Base-by-base conservation (phyloP, 441 rosid species). In the Raphanus hybrid region DNA sequence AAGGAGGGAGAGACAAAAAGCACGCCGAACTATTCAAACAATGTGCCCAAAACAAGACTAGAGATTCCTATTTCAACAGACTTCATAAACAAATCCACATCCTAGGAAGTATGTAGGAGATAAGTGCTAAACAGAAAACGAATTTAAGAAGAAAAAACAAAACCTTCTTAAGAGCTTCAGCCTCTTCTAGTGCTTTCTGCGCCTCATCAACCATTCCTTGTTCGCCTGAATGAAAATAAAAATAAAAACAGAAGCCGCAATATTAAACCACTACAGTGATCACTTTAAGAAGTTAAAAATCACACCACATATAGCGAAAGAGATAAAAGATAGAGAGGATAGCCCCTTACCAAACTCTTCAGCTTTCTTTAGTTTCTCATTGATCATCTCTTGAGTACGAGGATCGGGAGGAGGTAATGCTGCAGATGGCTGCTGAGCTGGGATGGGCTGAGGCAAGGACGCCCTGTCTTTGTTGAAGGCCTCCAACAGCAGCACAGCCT, bases 131-230 rank as follows among this genome's bases (percentile, higher is more conserved):
- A 16, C 61, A 71, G 37, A 69, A 43, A 45, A 64, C 69, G 23
- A 70, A 15, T 3, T 10, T 43, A 43, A 11, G 50, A 64, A 6
- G 3, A 23, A 52, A 67, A 52, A 67, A 23, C 2, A 74, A 73
- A 74, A 95, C 99, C 99, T 96, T 96, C 86, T 92, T 96, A 54
- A 96, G 97, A 67, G 98, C 97, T 87, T 93, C 99, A 78, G 99
- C 99, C 81, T 96, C 98, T 88, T 96, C 99, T 82, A 96, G 75
- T 59, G 94, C 97, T 81, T 93, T 96, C 77, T 96, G 99, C 39
- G 99, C 99, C 81, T 96, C 99, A 73, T 96, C 99, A 73, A 96
- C 92, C 99, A 96, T 92, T 78, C 99, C 99, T 85, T 88, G 97
- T 84, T 96, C 97, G 60, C 99, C 99, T 96, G 78, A 67, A 58